Evolutionary conservation across 176 grass and related monocot species (phyloP).

Genomic region (Tuctoria greenei): DNA sequence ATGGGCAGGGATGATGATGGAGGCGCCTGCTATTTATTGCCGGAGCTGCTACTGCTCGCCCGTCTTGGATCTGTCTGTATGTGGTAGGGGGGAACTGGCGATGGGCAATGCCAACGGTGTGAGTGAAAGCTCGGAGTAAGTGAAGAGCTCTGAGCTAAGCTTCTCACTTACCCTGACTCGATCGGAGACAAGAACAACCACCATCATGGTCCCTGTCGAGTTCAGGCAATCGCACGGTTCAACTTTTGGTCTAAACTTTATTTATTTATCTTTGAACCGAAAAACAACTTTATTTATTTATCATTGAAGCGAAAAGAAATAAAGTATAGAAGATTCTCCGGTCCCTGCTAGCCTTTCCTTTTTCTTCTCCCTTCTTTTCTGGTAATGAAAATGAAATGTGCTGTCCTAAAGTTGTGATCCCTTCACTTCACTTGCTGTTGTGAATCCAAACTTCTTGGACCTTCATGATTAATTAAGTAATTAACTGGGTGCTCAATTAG

Average conservation of each 20-base stretch:
- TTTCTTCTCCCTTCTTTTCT: neutral
- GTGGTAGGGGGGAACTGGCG: neutral
- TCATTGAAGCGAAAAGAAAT: neutral
- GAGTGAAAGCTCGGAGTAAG: neutral
- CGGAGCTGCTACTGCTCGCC: neutral
- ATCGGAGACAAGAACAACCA: neutral
- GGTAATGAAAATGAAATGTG: neutral
- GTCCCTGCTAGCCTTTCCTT: neutral
- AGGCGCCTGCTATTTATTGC: neutral
- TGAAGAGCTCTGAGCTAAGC: too few relatives aligned
- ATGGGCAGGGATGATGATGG: neutral
- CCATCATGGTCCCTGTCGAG: neutral
- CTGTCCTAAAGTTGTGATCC: neutral
- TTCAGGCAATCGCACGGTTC: too few relatives aligned
- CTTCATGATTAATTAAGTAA: neutral
- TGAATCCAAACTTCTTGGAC: neutral
- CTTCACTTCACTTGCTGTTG: neutral
- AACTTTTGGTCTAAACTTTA: neutral
- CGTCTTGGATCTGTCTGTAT: neutral
- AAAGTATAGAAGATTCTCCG: neutral
- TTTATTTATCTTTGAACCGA: neutral
- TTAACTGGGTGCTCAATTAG: neutral
- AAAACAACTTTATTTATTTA: neutral
- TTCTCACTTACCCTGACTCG: neutral
- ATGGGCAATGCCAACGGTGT: conserved; percentile 1